Percentiles rank a stretch among this genome's conserved stretches.
phyloP scores from a whole-genome alignment of 129 eudicot species.

The Centaurea solstitialis region DNA sequence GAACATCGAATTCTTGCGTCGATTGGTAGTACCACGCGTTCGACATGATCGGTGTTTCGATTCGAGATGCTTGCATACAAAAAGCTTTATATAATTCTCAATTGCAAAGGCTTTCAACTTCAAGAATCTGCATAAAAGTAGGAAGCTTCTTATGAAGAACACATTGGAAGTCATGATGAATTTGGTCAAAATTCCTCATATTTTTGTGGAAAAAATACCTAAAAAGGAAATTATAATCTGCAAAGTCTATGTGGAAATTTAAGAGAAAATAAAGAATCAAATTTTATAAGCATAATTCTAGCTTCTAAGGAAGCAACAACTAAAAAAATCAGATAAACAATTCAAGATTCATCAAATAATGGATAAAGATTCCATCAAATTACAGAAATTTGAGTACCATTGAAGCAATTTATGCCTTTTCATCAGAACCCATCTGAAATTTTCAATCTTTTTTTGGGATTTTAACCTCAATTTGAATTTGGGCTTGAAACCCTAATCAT shows the following conservation, averaged over 20 bases:
- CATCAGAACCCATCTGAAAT: background rate
- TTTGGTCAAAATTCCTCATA: constrained; percentile 21
- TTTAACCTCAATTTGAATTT: background rate
- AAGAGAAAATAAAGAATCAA: background rate
- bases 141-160: constrained; percentile 19
- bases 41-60: constrained; percentile 45
- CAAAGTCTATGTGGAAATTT: background rate
- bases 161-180: constrained; percentile 26
- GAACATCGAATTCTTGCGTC: constrained; percentile 42
- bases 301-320: background rate
- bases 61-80: constrained; percentile 37
- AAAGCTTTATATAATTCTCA: constrained; percentile 2
- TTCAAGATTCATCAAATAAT: constrained; percentile 9
- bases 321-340: background rate
- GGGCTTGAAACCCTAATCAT: background rate
- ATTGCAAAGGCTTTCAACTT: constrained; percentile 11
- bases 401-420: background rate
- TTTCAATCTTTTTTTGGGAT: background rate
- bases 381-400: background rate
- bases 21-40: constrained; percentile 47
- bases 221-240: background rate
- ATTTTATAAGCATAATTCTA: constrained; percentile 4
- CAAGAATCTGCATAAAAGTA: constrained; percentile 28
- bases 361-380: constrained; percentile 4
- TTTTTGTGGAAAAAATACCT: background rate